Base-by-base conservation (phyloP, 2,329 filamentous ascomycete species). In the Rhexocercosporidium sp. region DNA sequence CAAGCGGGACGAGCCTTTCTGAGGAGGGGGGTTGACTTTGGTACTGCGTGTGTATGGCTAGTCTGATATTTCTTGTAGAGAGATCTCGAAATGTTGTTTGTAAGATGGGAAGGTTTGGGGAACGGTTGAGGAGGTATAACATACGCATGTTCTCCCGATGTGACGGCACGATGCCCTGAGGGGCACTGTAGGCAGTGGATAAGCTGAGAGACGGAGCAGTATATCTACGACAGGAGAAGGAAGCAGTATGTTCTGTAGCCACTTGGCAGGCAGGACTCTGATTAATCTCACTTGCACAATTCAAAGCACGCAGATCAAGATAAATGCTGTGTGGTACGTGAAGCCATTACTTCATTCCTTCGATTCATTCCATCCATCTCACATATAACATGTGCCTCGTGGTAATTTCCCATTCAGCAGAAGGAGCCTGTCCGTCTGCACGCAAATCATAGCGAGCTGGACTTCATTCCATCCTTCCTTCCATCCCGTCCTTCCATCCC, bases 281-380 rank as follows among this genome's bases (percentile, higher is more conserved):
- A 20, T 22, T 9, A 47, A 18, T 44, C 41, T n/a, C n/a, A 20
- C 3, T 47, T 20, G 5, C 44, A 47, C 12, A 20, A 20, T 54
- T 25, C 49, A 18, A 6, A 9, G 25, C 25, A 31, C 20, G 39
- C 2, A 31, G 14, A n/a, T 9, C 22, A 44, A 31, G 27, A 20
- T n/a, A 41, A 18, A 16, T 3, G 37, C 29, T 25, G 46, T 37
- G 20, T 47, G 31, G 31, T 62, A 59, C 57, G 44, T 69, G 70
- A 71, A 69, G 70, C 68, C 70, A 71, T 72, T 59, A 73, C 65
- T 73, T 73, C 68, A 69, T 71, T 47, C 65, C 59, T 69, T 65
- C 44, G 34, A 59, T 37, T 64, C 54, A 61, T 60, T 53, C 66
- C 59, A 60, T 67, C 65, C 65, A 61, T 64, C 54, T 49, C 68